Percentiles rank a stretch among this genome's conserved stretches.
These are phyloP conservation scores for Raffaelea ambrosiae DNA, from an alignment of 2,329 filamentous ascomycete species.

Conservation along the genomic window DNA sequence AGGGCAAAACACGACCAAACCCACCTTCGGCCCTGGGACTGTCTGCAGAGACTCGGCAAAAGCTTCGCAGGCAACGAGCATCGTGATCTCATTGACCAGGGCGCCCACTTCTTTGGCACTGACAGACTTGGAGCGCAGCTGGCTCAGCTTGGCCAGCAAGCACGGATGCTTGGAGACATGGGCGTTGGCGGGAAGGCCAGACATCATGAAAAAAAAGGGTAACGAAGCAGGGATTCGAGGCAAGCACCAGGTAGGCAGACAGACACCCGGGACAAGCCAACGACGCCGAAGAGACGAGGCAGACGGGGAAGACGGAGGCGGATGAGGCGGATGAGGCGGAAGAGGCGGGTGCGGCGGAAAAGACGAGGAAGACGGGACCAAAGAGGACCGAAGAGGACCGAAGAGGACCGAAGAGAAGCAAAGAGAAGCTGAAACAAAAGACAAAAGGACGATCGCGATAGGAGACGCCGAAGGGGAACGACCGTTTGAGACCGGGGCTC, in stretches of 20 bases:
- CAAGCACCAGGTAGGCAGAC: background rate
- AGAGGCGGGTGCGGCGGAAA: background rate
- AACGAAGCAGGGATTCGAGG: background rate
- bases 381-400: background rate
- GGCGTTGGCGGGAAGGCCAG: slow-evolving; percentile 46
- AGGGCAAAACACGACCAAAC: no score
- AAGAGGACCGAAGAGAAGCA: no score
- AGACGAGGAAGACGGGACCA: background rate
- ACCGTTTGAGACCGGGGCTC: no score
- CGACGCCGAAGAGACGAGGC: background rate
- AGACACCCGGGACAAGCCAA: background rate
- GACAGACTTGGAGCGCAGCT: slow-evolving; percentile 67
- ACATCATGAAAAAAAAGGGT: slow-evolving; percentile 2
- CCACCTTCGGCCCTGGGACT: slow-evolving; percentile 56
- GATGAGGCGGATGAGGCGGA: background rate
- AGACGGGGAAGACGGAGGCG: background rate
- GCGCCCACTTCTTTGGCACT: slow-evolving; percentile 68
- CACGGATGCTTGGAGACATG: slow-evolving; percentile 83
- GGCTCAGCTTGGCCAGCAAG: slow-evolving; percentile 78
- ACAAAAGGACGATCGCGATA: no score
- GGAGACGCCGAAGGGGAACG: no score
- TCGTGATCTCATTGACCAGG: slow-evolving; percentile 77
- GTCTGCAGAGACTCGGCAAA: slow-evolving; percentile 54
- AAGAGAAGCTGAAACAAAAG: no score
- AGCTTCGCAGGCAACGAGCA: slow-evolving; percentile 77